Conservation (phyloP, 768 basidiomycete genomes). For the Terana coerulea region DNA sequence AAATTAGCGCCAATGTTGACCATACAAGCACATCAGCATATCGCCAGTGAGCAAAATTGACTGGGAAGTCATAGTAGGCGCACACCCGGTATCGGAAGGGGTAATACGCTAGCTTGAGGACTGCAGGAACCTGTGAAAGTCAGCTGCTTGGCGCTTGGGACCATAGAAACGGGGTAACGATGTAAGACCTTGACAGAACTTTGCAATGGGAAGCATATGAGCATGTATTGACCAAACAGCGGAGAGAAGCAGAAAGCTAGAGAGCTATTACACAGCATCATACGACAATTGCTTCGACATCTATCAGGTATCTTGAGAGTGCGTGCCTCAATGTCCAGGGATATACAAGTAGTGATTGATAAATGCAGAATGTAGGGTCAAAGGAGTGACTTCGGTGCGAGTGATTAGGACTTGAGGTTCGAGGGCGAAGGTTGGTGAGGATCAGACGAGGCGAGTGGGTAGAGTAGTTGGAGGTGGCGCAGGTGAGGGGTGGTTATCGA, state of each 20-base stretch:
- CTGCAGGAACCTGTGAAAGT: too few relatives aligned
- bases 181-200: too few relatives aligned
- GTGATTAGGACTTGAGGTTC: not conserved
- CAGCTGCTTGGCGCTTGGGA: too few relatives aligned
- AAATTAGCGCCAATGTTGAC: too few relatives aligned
- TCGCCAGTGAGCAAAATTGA: too few relatives aligned
- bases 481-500: conserved; percentile 9
- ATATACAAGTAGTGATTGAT: conserved; percentile 1
- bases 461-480: not conserved
- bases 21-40: too few relatives aligned
- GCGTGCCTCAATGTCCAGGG: conserved; percentile 10
- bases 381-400: conserved; percentile 6
- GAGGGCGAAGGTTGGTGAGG: not conserved
- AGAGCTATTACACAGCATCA: conserved; percentile 8
- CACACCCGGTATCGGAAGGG: too few relatives aligned
- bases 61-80: too few relatives aligned
- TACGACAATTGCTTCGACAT: not conserved
- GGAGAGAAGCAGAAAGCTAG: not conserved
- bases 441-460: not conserved
- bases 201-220: too few relatives aligned
- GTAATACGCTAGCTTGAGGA: too few relatives aligned
- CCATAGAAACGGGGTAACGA: too few relatives aligned
- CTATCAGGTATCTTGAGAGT: conserved; percentile 14
- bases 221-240: not conserved
- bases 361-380: conserved; percentile 1